Conservation (phyloP, 805 yeast species). For the Komagataella populi region DNA sequence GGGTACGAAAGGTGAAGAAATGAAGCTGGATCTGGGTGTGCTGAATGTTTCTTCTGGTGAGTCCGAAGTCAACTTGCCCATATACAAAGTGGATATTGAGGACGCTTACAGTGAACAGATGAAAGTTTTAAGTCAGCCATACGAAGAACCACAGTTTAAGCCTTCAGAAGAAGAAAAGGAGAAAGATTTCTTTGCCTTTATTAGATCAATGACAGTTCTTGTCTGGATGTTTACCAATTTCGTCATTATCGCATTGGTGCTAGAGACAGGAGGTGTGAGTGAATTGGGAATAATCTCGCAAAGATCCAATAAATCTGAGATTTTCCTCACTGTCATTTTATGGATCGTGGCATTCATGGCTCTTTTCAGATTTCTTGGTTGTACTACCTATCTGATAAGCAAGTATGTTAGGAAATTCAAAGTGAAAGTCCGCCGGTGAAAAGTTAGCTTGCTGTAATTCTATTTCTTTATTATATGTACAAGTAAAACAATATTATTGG, state of each 20-base stretch:
- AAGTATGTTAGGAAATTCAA: neutral
- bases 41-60: slow-evolving; percentile 61
- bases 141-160: slow-evolving; percentile 14
- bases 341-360: slow-evolving; percentile 95
- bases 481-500: neutral
- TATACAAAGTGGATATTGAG: slow-evolving; percentile 66
- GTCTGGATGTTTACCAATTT: slow-evolving; percentile 84
- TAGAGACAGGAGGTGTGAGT: slow-evolving; percentile 70
- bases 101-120: slow-evolving; percentile 54
- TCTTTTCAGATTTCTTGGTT: slow-evolving; percentile 66
- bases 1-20: slow-evolving; percentile 88
- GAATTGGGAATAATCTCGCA: slow-evolving; percentile 16
- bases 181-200: slow-evolving; percentile 78
- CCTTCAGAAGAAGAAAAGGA: slow-evolving; percentile 32
- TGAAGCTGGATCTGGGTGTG: slow-evolving; percentile 65
- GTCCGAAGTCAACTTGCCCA: slow-evolving; percentile 61
- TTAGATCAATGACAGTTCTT: slow-evolving; percentile 80
- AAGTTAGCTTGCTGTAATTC: neutral
- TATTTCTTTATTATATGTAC: neutral
- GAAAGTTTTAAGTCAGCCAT: slow-evolving; percentile 35
- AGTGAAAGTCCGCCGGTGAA: neutral
- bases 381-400: slow-evolving; percentile 29
- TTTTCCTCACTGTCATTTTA: slow-evolving; percentile 70
- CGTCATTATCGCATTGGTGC: slow-evolving; percentile 67
- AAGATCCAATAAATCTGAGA: slow-evolving; percentile 24